phyloP scores from a whole-genome alignment of 2,329 filamentous ascomycete genomes.

The Colletotrichum sp. region DNA sequence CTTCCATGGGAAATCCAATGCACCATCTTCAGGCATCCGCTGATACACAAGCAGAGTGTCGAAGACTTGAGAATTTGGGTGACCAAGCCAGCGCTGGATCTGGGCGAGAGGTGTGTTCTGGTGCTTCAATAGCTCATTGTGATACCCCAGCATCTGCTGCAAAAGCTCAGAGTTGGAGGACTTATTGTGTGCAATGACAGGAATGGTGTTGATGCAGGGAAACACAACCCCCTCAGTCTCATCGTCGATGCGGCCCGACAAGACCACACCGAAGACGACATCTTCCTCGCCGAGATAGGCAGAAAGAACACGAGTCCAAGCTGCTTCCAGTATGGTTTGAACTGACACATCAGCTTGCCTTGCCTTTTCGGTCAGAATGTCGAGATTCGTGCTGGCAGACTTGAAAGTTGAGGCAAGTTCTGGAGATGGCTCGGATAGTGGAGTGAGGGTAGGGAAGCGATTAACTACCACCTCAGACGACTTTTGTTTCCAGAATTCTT shows the following conservation, averaged over 20 bases:
- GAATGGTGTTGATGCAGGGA: constrained; percentile 83
- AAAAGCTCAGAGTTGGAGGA: constrained; percentile 63
- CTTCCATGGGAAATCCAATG: constrained; percentile 54
- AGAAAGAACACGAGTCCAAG: constrained; percentile 78
- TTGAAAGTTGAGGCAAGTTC: not conserved
- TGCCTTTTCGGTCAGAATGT: constrained; percentile 59
- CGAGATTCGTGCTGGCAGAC: constrained; percentile 33
- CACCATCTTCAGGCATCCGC: constrained; percentile 46
- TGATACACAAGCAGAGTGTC: constrained; percentile 89
- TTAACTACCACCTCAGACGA: constrained; percentile 61
- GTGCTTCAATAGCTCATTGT: constrained; percentile 67
- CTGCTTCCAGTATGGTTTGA: constrained; percentile 75
- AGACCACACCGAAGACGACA: constrained; percentile 79
- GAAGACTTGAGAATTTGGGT: constrained; percentile 70
- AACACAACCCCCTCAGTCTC: constrained; percentile 66
- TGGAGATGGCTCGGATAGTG: constrained; percentile 47
- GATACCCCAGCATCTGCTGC: constrained; percentile 66
- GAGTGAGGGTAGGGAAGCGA: constrained; percentile 78
- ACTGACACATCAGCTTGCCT: constrained; percentile 68
- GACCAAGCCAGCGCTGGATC: constrained; percentile 75
- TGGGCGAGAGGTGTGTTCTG: constrained; percentile 74
- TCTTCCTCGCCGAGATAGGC: constrained; percentile 76
- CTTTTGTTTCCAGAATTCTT: constrained; percentile 67
- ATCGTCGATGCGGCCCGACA: constrained; percentile 74
- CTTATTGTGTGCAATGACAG: constrained; percentile 64